Evolutionary conservation across 108 stramenopile species (phyloP), one percentile per base, ranked within the genome.

Genomic region (Nitzschia sp.): DNA sequence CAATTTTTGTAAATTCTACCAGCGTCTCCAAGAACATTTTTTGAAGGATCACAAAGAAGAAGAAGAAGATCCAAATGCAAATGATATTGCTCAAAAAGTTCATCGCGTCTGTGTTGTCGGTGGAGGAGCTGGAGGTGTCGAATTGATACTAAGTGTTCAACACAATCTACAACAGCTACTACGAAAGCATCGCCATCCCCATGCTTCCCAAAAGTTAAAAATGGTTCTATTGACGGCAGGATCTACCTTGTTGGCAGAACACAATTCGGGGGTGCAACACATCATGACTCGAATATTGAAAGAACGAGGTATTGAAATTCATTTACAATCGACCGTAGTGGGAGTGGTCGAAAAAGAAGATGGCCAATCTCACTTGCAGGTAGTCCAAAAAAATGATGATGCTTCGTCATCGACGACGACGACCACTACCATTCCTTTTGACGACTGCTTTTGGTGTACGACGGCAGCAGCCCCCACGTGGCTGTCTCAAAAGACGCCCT

Each of bases 61-160:
- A 28, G 29, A 2, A 3, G n/a, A n/a, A 32, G 15, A n/a, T 1
- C 1, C 28, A 32, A 8, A 25, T n/a, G n/a, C 8, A 8, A 58
- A 3, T 0, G 53, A 23, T 15, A 26, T 23, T 1, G 21, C 19
- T 1, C 53, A 54, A 3, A 44, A 44, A 44, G 50, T 52, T 25
- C 41, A 47, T 44, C 30, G 61, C 1, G 25, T 74, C 13, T 22
- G 68, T 16, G 62, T 79, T 5, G 88, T 88, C 16, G 91, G 91
- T 3, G 88, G 85, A 19, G 91, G 91, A 6, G 91, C 86, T 15
- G 91, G 71, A 15, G 77, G 71, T 2, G 60, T 78, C 45, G 91
- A 92, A 59, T 73, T 92, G 29, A 72, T 70, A 0, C 67, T 87
- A 28, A 45, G 70, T 31, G 64, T 84, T 56, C 83, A 90, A 55